phyloP scores from a whole-genome alignment of 2,329 filamentous ascomycete species.

The Diaporthe sp. region DNA sequence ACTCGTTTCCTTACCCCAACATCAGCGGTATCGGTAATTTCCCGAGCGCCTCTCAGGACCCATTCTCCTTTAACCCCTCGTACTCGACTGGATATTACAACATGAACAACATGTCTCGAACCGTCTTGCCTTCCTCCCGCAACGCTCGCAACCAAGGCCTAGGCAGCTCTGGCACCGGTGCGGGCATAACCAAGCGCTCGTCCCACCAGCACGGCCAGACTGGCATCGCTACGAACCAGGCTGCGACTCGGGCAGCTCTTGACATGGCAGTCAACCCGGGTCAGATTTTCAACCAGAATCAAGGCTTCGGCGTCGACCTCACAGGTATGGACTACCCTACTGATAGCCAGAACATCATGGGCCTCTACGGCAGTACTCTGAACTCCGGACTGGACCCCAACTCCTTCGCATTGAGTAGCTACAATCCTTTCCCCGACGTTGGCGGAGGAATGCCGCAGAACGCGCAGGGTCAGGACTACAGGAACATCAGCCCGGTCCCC shows the following conservation, averaged over 20 bases:
- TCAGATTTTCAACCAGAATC: background rate
- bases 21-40: background rate
- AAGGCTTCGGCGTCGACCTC: background rate
- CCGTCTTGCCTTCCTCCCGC: background rate
- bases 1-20: background rate
- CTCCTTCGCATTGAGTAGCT: background rate
- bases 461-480: background rate
- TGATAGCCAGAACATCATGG: background rate
- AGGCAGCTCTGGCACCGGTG: background rate
- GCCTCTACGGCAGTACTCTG: background rate
- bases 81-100: no score
- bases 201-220: background rate
- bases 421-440: background rate
- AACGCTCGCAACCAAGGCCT: background rate
- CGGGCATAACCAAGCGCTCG: background rate
- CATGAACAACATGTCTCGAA: background rate
- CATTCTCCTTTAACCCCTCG: no score
- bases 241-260: background rate
- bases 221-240: background rate
- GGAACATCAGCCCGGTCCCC: background rate
- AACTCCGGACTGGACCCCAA: background rate
- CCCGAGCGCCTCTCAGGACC: background rate
- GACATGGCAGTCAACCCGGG: background rate
- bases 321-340: background rate
- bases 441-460: background rate